Evolutionary conservation across 768 basidiomycete species (phyloP), one percentile per base, ranked within the genome.

Genomic region (Neoboletus brunneissimus): DNA sequence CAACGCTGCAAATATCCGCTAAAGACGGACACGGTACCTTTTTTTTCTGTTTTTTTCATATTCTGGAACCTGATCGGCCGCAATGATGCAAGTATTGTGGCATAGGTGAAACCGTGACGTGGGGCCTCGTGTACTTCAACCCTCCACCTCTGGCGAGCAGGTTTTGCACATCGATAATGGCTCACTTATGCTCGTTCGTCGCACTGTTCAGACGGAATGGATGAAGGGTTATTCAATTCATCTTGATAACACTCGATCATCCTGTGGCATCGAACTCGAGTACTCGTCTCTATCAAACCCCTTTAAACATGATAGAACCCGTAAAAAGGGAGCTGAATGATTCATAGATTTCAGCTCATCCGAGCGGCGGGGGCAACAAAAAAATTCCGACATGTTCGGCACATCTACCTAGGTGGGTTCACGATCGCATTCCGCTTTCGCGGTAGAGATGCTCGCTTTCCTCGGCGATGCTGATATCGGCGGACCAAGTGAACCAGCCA

Each of bases 91-190:
- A 10, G 25, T 35, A 16, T 59, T 29, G 40, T 8, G 32, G 13
- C 16, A 40, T 41, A 31, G 18, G 32, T 53, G 50, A 22, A 29
- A 54, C n/a, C 20, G 27, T 43, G 40, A 27, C 25, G 32, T 55
- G 22, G 48, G 27, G 35, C 42, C 54, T 35, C 53, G 41, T 42
- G 42, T 40, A 12, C 34, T 16, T 15, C 37, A 16, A 22, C n/a
- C 46, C 54, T 44, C 27, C 31, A 22, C 62, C 51, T 44, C 34
- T 44, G 51, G 32, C 18, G 20, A 49, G 15, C 47, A 29, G 18
- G 58, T 20, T 7, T n/a, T 47, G 42, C 45, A 35, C 42, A 53
- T 38, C 51, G 47, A 63, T 53, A 38, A 34, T 62, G 29, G 34
- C 11, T 6, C 3, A 20, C 37, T 32, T 22, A 8, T 27, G 34